These are phyloP conservation scores for Eutrema heterophyllum DNA, from an alignment of 345 rosid species.

Conservation along the genomic window DNA sequence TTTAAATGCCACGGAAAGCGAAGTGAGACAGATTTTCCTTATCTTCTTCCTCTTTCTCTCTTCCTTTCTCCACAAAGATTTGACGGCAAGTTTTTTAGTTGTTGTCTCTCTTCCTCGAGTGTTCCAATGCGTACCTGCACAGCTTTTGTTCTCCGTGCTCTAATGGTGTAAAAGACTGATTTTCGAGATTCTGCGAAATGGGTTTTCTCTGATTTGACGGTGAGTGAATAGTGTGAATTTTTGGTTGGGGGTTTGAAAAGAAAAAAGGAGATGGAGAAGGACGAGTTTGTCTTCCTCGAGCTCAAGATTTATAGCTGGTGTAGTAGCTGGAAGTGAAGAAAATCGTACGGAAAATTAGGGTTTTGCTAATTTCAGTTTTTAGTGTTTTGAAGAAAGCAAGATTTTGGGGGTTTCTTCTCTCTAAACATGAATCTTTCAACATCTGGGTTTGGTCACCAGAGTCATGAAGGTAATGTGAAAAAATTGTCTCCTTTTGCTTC, in stretches of 20 bases:
- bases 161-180: background rate
- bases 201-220: constrained; percentile 20
- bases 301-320: constrained; percentile 34
- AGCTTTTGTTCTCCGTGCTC: background rate
- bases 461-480: constrained; percentile 35
- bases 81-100: background rate
- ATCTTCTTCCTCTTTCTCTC: constrained; percentile 13
- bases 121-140: background rate
- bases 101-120: background rate
- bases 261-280: constrained; percentile 20
- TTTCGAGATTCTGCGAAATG: constrained; percentile 19
- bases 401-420: background rate
- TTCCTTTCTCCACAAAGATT: constrained; percentile 27
- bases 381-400: background rate
- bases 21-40: constrained; percentile 10
- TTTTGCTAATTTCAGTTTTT: background rate
- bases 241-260: background rate
- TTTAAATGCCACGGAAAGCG: constrained; percentile 11
- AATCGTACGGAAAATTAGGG: constrained; percentile 25
- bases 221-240: constrained; percentile 11
- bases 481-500: background rate
- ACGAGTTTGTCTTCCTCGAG: constrained; percentile 22
- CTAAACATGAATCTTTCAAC: constrained; percentile 46
- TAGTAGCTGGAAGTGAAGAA: constrained; percentile 28
- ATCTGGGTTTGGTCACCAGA: constrained; percentile 50